These are phyloP conservation scores for Fraxinus paxiana DNA, from an alignment of 305 asterid genomes.

Conservation along the genomic window DNA sequence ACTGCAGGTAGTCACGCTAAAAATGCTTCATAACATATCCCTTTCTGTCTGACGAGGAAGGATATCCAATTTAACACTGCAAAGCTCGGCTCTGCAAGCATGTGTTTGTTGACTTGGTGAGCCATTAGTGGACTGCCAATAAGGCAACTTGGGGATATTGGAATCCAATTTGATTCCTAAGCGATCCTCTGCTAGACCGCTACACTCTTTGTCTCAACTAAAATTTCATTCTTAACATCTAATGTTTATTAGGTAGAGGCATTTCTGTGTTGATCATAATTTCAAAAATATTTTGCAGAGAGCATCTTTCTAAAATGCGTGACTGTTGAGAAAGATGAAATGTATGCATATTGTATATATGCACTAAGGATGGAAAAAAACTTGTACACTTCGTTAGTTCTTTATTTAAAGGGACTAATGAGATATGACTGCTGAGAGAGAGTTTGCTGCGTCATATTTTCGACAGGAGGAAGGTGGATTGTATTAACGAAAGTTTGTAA, in stretches of 20 bases:
- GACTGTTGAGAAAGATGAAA: not conserved
- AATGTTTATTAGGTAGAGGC: not conserved
- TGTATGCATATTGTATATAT: not conserved
- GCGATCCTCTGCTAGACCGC: not conserved
- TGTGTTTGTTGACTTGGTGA: not conserved
- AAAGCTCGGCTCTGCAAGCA: not conserved
- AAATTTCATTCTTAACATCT: not conserved
- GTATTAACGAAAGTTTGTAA: not conserved
- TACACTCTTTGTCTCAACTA: not conserved
- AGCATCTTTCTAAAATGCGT: not conserved
- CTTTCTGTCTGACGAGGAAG: not conserved
- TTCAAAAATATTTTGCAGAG: not conserved
- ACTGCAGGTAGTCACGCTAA: not conserved
- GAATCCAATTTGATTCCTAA: not conserved
- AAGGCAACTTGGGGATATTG: not conserved
- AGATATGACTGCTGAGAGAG: not conserved
- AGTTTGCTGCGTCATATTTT: not conserved
- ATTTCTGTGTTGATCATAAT: not conserved
- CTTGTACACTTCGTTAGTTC: not conserved
- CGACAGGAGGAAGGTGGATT: not conserved
- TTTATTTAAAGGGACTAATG: not conserved
- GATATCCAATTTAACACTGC: not conserved
- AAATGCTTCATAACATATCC: not conserved
- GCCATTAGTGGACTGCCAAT: not conserved
- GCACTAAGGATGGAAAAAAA: not conserved